Conservation (phyloP, 768 basidiomycete genomes). For the Hygrocybe punicea region DNA sequence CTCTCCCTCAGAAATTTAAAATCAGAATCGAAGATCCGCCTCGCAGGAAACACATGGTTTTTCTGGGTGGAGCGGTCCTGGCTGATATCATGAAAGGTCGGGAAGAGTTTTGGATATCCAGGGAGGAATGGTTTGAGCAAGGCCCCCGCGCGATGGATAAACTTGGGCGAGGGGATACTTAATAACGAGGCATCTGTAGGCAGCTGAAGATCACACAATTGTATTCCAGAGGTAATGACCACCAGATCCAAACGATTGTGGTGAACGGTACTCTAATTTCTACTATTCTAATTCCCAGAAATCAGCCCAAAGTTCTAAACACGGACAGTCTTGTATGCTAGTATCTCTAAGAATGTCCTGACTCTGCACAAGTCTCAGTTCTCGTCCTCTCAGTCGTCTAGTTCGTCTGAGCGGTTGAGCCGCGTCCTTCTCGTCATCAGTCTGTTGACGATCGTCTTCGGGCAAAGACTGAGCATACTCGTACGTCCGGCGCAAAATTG, state of each 20-base stretch:
- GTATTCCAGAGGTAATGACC: not conserved
- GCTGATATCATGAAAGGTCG: constrained; percentile 98
- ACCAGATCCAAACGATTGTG: no score
- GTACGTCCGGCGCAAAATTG: constrained; percentile 64
- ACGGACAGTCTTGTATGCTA: constrained; percentile 33
- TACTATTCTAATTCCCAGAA: constrained; percentile 38
- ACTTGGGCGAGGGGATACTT: constrained; percentile 62
- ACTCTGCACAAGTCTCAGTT: constrained; percentile 79
- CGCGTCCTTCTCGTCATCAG: constrained; percentile 76
- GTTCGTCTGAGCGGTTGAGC: constrained; percentile 61
- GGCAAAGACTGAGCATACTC: constrained; percentile 54
- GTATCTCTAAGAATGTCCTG: constrained; percentile 61
- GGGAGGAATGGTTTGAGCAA: constrained; percentile 94
- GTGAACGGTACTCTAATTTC: not conserved
- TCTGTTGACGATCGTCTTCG: constrained; percentile 52
- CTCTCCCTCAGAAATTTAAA: constrained; percentile 85
- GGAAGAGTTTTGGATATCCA: constrained; percentile 92
- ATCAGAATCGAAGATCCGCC: constrained; percentile 98
- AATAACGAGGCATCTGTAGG: not conserved
- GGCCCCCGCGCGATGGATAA: constrained; percentile 81
- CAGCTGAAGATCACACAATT: not conserved
- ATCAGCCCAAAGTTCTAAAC: constrained; percentile 43
- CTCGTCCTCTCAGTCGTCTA: constrained; percentile 77
- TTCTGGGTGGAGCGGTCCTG: constrained; percentile 96
- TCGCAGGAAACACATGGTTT: constrained; percentile 98